These are phyloP conservation scores for Cystofilobasidium ferigula DNA, from an alignment of 768 basidiomycete species.

Conservation along the genomic window DNA sequence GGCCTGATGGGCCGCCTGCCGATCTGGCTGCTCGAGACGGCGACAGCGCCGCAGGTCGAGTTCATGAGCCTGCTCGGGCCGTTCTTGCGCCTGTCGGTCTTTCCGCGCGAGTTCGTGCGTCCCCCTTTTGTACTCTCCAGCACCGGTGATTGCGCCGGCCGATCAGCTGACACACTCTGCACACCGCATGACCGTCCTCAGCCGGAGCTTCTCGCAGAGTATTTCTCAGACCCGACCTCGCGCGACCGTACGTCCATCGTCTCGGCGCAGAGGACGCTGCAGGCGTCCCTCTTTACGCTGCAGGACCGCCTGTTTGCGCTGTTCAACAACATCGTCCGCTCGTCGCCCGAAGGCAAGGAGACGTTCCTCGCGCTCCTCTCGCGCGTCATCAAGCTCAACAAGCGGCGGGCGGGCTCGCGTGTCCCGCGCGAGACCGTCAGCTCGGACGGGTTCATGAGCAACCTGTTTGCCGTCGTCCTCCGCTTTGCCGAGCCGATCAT, in stretches of 20 bases:
- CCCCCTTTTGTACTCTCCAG: background rate
- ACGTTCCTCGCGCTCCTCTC: slow-evolving; percentile 74
- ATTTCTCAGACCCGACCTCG: slow-evolving; percentile 77
- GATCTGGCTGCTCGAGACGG: slow-evolving; percentile 34
- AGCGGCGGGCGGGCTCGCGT: slow-evolving; percentile 84
- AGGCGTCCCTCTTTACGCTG: slow-evolving; percentile 72
- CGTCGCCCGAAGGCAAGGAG: slow-evolving; percentile 65
- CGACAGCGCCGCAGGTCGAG: slow-evolving; percentile 41
- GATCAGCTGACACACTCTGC: background rate
- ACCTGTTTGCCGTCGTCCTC: slow-evolving; percentile 68
- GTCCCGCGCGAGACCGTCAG: slow-evolving; percentile 78
- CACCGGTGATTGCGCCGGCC: too few species aligned
- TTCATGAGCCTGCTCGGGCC: slow-evolving; percentile 59
- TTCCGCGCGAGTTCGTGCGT: slow-evolving; percentile 75
- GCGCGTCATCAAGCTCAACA: slow-evolving; percentile 60
- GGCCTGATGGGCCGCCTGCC: slow-evolving; percentile 44
- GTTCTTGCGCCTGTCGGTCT: slow-evolving; percentile 69
- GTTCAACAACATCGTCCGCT: slow-evolving; percentile 76
- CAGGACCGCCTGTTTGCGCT: slow-evolving; percentile 55
- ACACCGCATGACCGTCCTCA: slow-evolving; percentile 39
- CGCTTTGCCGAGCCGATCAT: slow-evolving; percentile 89
- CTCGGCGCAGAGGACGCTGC: slow-evolving; percentile 68
- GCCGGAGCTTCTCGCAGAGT: slow-evolving; percentile 64
- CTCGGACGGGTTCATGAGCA: slow-evolving; percentile 85
- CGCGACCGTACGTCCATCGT: slow-evolving; percentile 63